Evolutionary conservation across 768 basidiomycete species (phyloP).

Genomic region (Mycena alexandri): DNA sequence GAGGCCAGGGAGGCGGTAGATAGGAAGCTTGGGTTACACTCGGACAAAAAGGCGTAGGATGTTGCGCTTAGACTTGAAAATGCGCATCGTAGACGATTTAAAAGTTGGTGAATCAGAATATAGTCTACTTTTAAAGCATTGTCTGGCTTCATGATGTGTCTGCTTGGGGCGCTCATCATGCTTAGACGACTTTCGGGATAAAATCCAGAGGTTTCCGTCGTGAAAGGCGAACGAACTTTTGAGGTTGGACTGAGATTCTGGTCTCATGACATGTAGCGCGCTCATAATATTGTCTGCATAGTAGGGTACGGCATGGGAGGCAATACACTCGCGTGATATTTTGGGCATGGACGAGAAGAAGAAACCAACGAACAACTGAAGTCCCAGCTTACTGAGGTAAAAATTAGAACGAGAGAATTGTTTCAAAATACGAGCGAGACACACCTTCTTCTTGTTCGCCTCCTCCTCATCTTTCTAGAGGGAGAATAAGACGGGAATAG

Average conservation of each 20-base stretch:
- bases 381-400: slow-evolving; percentile 36
- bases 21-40: slow-evolving; percentile 51
- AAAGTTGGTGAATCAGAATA: too few species aligned
- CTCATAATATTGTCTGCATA: slow-evolving; percentile 52
- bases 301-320: slow-evolving; percentile 47
- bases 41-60: slow-evolving; percentile 34
- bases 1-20: slow-evolving; percentile 77
- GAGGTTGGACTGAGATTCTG: slow-evolving; percentile 8
- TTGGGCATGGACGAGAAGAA: slow-evolving; percentile 47
- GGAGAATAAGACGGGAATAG: slow-evolving; percentile 15
- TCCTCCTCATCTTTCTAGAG: slow-evolving; percentile 91
- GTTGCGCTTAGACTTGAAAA: slow-evolving; percentile 4
- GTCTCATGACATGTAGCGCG: slow-evolving; percentile 12
- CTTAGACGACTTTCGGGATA: too few species aligned
- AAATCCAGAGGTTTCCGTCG: too few species aligned
- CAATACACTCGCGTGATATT: slow-evolving; percentile 51
- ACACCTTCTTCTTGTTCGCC: slow-evolving; percentile 85
- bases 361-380: slow-evolving; percentile 43
- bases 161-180: too few species aligned
- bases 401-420: slow-evolving; percentile 37
- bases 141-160: too few species aligned
- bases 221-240: too few species aligned
- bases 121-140: too few species aligned
- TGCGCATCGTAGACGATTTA: slow-evolving; percentile 7
- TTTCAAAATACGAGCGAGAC: slow-evolving; percentile 53